phyloP scores from a whole-genome alignment of 2,329 filamentous ascomycete genomes.

The Phaeosphaeria sp. region DNA sequence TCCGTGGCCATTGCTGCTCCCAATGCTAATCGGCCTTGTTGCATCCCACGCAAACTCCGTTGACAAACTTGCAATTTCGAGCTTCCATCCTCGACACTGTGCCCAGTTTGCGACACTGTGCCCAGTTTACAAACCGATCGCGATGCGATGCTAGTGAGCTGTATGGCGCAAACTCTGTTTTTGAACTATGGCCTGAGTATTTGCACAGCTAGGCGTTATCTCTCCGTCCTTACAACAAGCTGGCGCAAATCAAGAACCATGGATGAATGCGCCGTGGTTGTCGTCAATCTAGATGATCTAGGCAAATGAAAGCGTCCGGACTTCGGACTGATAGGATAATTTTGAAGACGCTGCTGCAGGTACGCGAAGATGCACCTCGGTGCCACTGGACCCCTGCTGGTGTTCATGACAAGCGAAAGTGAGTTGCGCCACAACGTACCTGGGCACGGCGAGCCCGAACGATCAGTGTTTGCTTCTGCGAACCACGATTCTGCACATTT shows the following conservation, averaged over 20 bases:
- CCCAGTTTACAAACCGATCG: neutral
- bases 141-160: slow-evolving; percentile 1
- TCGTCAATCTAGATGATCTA: slow-evolving; percentile 5
- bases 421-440: slow-evolving; percentile 31
- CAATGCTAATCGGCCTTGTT: neutral
- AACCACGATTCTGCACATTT: neutral
- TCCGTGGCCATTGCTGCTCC: neutral
- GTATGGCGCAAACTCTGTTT: slow-evolving; percentile 17
- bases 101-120: too few relatives aligned
- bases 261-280: neutral
- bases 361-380: slow-evolving; percentile 32
- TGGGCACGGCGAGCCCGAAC: slow-evolving; percentile 35
- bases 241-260: neutral
- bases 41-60: neutral
- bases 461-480: slow-evolving; percentile 17
- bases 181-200: neutral
- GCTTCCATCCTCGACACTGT: neutral
- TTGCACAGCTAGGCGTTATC: slow-evolving; percentile 2
- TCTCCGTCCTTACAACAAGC: neutral
- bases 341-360: slow-evolving; percentile 38
- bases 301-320: slow-evolving; percentile 2
- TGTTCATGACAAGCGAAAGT: slow-evolving; percentile 24
- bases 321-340: neutral
- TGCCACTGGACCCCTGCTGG: slow-evolving; percentile 31
- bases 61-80: neutral